These are phyloP conservation scores for Metschnikowia proteae DNA, from an alignment of 805 yeast species.

Conservation along the genomic window DNA sequence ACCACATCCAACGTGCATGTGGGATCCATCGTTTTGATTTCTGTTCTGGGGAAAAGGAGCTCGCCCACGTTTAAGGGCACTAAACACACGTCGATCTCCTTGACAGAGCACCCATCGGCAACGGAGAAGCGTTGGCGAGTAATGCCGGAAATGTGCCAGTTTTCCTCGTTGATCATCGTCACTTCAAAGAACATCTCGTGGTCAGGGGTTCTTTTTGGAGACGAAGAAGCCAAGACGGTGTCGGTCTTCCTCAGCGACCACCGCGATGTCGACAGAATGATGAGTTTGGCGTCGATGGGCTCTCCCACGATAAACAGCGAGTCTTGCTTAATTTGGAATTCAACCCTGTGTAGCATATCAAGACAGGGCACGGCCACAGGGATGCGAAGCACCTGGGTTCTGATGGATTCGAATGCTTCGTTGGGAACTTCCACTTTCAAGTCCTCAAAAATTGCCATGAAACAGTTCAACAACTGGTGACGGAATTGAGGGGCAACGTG, in stretches of 20 bases:
- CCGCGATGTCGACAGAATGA: constrained; percentile 40
- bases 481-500: constrained; percentile 11
- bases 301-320: constrained; percentile 58
- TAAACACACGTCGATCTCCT: constrained; percentile 42
- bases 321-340: constrained; percentile 32
- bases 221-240: constrained; percentile 11
- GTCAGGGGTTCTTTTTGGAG: constrained; percentile 6
- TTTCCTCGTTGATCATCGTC: constrained; percentile 53
- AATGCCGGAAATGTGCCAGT: constrained; percentile 79
- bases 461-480: constrained; percentile 8
- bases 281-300: constrained; percentile 47
- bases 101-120: constrained; percentile 16
- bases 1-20: constrained; percentile 54
- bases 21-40: constrained; percentile 28
- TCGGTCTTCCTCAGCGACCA: constrained; percentile 34
- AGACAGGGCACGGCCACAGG: constrained; percentile 61
- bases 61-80: constrained; percentile 79
- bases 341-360: constrained; percentile 57
- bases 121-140: constrained; percentile 50
- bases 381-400: constrained; percentile 33
- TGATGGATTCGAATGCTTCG: not conserved
- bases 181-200: constrained; percentile 36
- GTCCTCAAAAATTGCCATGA: constrained; percentile 1
- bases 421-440: not conserved
- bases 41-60: constrained; percentile 60